Base-by-base conservation (phyloP, 179 eudicot genomes). In the Silene coronaria region DNA sequence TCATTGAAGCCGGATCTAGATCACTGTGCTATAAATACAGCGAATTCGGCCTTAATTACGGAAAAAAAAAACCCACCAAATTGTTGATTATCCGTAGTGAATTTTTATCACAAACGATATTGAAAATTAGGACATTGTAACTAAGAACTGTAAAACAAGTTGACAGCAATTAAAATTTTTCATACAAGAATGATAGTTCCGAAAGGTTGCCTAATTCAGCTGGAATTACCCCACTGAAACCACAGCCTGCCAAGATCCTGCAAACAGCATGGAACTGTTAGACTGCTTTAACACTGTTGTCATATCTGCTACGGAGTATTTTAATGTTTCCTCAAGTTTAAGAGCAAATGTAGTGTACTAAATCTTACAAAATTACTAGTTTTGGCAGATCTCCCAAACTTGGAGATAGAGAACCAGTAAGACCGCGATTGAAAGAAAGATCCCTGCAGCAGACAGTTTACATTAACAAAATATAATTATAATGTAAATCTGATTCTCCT, bases 201-300 rank as follows among this genome's bases (percentile, higher is more conserved):
- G 81, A 63, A 60, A 94, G 97, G 63, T 86, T 89, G 74, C 98
- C 98, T 63, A 94, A 71, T 81, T 90, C 97, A 28, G 67, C 69
- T 67, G 98, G 98, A 84, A 94, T 90, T 78, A 16, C 84, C 67
- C 97, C 96, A 67, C 83, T 86, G 88, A 94, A 94, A 72, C 97
- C 83, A 78, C 98, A 94, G 7, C 98, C 97, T 12, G 97, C 92
- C 24, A 94, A 80, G 68, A 90, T 94, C 82, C 98, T 94, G 91
- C 76, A 75, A n/a, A 19, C 12, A 75, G 19, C 32, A 82, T 55
- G 22, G 32, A 48, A 17, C 22, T 8, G 38, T 51, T 68, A 70
- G 45, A 21, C 14, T 64, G 48, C 42, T 73, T 55, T 13, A 17
- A 67, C 38, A 14, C 38, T 57, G 24, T 46, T 46, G 21, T 42